Base-by-base conservation (phyloP, 495 filamentous ascomycete species). In the Podospora pseudocomata region DNA sequence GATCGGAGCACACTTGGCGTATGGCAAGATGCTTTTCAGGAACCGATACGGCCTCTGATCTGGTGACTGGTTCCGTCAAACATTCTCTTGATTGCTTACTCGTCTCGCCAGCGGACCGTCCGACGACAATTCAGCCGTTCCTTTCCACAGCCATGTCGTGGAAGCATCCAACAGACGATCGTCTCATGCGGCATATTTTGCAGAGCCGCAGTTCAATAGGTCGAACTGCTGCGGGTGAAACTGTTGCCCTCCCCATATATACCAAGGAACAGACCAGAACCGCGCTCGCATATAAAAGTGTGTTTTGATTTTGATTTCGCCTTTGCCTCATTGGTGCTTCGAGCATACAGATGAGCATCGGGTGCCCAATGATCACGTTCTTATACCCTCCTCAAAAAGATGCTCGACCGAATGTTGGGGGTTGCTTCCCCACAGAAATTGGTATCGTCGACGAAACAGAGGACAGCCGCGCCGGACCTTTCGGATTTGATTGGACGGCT, bases 351-450 rank as follows among this genome's bases (percentile, higher is more conserved):
- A 68, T 56, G 56, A 58, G 56, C 56, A 9, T 9, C 44, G 15
- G 56, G 19, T 27, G 60, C 74, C 74, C 73, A 75, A 76, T 76
- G 71, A 60, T 39, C 49, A 58, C 39, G 44, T 44, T 60, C 57
- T 65, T 75, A 76, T 78, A 78, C 76, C 76, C 72, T 76, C 72
- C 75, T 64, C 65, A 67, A 71, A 71, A 71, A 60, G 28, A 65
- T 61, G 27, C 34, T 30, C 63, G 23, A 71, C 63, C 60, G 66
- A 59, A 64, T 60, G 61, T 39, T 53, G 66, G 67, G 5, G 56
- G 20, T 60, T 49, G 39, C 39, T 49, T 68, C 68, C 54, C 74
- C 70, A 72, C 60, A 71, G 49, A 63, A 67, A 64, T 49, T 20
- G 64, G 39, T 55, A 55, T 56, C 28, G 62, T 59, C 44, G 60